A percentile compares a stretch with the other conserved stretches of the same genome.
Evolutionary conservation across 2,329 filamentous ascomycete genomes (phyloP).

Genomic region (Trichothecium sympodiale): DNA sequence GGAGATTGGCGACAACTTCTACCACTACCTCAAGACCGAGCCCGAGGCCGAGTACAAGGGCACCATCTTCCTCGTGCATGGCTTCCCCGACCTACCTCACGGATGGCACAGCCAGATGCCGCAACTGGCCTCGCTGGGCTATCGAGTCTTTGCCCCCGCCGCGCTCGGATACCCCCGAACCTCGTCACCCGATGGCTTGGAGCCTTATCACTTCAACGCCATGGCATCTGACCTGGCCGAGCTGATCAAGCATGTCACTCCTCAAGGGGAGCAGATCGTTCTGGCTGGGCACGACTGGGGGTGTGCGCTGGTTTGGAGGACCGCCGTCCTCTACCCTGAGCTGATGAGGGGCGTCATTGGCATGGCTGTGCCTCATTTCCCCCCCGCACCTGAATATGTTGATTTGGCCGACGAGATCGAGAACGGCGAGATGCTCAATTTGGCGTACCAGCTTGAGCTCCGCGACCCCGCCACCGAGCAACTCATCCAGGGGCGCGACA

Average conservation of each 20-base stretch:
- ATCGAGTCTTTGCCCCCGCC: slow-evolving; percentile 68
- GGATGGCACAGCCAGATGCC: slow-evolving; percentile 82
- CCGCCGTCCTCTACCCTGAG: slow-evolving; percentile 56
- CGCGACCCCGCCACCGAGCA: slow-evolving; percentile 49
- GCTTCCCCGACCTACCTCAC: slow-evolving; percentile 65
- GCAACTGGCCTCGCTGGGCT: slow-evolving; percentile 52
- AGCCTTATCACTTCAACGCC: slow-evolving; percentile 55
- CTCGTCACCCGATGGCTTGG: slow-evolving; percentile 44
- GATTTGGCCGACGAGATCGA: slow-evolving; percentile 43
- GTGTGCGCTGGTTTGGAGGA: slow-evolving; percentile 57
- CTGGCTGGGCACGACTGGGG: slow-evolving; percentile 83
- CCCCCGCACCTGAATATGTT: slow-evolving; percentile 36
- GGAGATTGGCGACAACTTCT: slow-evolving; percentile 26
- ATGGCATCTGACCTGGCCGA: slow-evolving; percentile 60
- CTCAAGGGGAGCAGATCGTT: slow-evolving; percentile 41
- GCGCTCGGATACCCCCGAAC: slow-evolving; percentile 73
- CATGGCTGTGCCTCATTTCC: slow-evolving; percentile 58
- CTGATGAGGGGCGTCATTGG: slow-evolving; percentile 60
- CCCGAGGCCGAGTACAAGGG: slow-evolving; percentile 24
- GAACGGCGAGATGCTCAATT: slow-evolving; percentile 44
- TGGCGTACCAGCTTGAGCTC: slow-evolving; percentile 68
- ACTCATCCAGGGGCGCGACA: slow-evolving; percentile 37
- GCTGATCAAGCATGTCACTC: slow-evolving; percentile 41
- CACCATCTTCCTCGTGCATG: slow-evolving; percentile 46
- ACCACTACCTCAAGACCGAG: slow-evolving; percentile 45